Base-by-base conservation (phyloP, 2,329 filamentous ascomycete genomes). In the Xylaria sp. region DNA sequence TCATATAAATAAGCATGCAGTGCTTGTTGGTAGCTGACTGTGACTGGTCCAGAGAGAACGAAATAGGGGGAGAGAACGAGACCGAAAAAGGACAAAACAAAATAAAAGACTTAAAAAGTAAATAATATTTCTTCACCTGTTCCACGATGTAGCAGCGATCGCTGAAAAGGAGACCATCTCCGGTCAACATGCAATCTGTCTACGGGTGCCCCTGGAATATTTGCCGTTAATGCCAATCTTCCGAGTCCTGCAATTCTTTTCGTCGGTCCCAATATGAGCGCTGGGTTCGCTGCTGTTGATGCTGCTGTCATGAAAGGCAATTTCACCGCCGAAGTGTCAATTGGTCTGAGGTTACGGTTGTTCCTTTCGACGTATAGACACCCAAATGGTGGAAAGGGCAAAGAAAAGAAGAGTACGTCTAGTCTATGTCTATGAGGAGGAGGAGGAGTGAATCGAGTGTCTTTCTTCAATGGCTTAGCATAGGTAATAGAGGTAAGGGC, bases 291-390 rank as follows among this genome's bases (percentile, higher is more conserved):
- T 23, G 62, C 51, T 57, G 63, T 12, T 32, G 44, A n/a, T 66
- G 57, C 44, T 25, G 65, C 44, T 42, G 60, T 29, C 66, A 71
- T 71, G 60, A 51, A 16, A 51, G 55, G 59, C 63, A 59, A 57
- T 40, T 40, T 2, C 13, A 10, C 68, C 57, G 40, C 40, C 47
- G 27, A 23, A 13, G 35, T 10, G 35, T 16, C 18, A 6, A n/a
- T 27, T 23, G 16, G 29, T 21, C 32, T 23, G 8, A n/a, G 5
- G 53, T 57, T 5, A 18, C 32, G 21, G 37, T 53, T n/a, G 64
- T 42, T 32, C 25, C n/a, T 37, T 59, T 29, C 13, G 53, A 13
- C 12, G n/a, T n/a, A n/a, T n/a, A n/a, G n/a, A n/a, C n/a, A n/a
- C 29, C 21, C 1, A 53, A 25, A 23, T 50, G 21, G 5, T 44